Evolutionary conservation across 1,284 basidiomycete species (phyloP).

Genomic region (Marasmius sp.): DNA sequence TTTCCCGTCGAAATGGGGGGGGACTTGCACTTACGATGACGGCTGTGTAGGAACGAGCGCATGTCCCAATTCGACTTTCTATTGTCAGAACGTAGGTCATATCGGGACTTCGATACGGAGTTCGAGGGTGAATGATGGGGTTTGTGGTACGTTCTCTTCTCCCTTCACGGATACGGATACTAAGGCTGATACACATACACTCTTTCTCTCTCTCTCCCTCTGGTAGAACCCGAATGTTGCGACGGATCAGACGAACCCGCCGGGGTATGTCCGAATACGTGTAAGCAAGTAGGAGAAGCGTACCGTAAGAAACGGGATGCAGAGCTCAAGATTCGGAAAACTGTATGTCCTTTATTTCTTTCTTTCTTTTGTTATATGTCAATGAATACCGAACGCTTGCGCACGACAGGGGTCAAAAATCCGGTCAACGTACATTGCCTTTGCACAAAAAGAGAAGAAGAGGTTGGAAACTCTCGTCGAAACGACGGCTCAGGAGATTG

Average conservation of each 20-base stretch:
- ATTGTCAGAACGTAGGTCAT: slow-evolving; percentile 89
- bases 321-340: slow-evolving; percentile 77
- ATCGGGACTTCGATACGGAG: slow-evolving; percentile 78
- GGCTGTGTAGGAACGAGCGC: slow-evolving; percentile 70
- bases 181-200: slow-evolving; percentile 10
- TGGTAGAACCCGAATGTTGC: slow-evolving; percentile 89
- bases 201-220: too few species aligned
- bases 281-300: slow-evolving; percentile 73
- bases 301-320: slow-evolving; percentile 68
- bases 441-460: slow-evolving; percentile 85
- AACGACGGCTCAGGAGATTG: slow-evolving; percentile 57
- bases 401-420: slow-evolving; percentile 81
- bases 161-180: too few species aligned
- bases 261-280: slow-evolving; percentile 81
- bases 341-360: slow-evolving; percentile 45
- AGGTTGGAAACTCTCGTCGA: slow-evolving; percentile 66
- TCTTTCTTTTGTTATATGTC: not conserved
- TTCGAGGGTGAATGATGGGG: slow-evolving; percentile 90
- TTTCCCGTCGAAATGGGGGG: too few species aligned
- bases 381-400: not conserved
- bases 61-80: slow-evolving; percentile 78
- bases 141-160: slow-evolving; percentile 74
- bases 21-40: too few species aligned
- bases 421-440: slow-evolving; percentile 83
- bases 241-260: slow-evolving; percentile 93